These are phyloP conservation scores for Pseudogymnoascus sp. DNA, from an alignment of 2,329 filamentous ascomycete genomes.

Conservation along the genomic window DNA sequence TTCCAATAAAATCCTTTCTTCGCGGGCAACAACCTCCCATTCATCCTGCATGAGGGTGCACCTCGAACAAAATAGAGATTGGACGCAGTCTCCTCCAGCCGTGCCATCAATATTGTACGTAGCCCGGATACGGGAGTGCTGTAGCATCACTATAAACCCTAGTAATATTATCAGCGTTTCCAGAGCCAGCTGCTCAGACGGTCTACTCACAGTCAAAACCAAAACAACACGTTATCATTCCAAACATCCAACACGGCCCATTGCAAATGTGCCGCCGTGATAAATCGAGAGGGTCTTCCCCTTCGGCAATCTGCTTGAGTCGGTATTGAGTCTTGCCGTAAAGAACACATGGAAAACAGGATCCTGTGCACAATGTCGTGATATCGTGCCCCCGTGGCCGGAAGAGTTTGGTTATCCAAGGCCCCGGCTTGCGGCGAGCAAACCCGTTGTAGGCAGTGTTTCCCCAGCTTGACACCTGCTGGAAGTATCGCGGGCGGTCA, in stretches of 20 bases:
- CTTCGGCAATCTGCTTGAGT: constrained; percentile 28
- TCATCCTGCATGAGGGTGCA: constrained; percentile 37
- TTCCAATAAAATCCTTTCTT: constrained; percentile 20
- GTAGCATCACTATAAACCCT: constrained; percentile 26
- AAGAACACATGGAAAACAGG: constrained; percentile 35
- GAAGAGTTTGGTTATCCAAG: constrained; percentile 34
- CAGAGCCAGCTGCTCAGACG: not conserved
- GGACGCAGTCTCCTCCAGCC: constrained; percentile 27
- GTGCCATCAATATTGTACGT: constrained; percentile 35
- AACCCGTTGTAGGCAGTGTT: not conserved
- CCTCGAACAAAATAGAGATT: constrained; percentile 32
- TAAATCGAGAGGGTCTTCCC: constrained; percentile 34
- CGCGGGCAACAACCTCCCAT: constrained; percentile 34
- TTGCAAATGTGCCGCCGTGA: constrained; percentile 30
- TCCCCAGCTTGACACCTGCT: not conserved
- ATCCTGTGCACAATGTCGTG: constrained; percentile 30
- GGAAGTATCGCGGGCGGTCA: constrained; percentile 1
- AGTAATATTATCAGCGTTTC: not conserved
- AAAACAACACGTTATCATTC: constrained; percentile 21
- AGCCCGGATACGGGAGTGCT: constrained; percentile 32
- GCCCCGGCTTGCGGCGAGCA: not conserved
- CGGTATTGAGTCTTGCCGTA: constrained; percentile 37
- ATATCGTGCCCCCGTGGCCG: constrained; percentile 23
- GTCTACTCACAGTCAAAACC: constrained; percentile 9
- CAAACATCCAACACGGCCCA: constrained; percentile 30